phyloP scores from a whole-genome alignment of 2,329 filamentous ascomycete genomes.

The Corinectria fuckeliana region DNA sequence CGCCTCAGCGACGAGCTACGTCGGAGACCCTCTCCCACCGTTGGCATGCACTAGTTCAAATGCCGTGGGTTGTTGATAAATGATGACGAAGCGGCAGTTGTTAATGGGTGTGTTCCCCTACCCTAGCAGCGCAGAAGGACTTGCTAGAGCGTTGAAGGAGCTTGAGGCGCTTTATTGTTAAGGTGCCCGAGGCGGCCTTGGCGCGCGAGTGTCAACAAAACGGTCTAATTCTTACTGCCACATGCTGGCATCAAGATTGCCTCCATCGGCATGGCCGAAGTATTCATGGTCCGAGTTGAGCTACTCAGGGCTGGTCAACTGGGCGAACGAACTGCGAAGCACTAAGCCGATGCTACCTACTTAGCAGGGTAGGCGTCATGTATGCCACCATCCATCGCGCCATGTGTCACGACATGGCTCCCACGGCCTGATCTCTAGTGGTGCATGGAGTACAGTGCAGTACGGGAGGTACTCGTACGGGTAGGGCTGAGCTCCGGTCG shows the following conservation, averaged over 20 bases:
- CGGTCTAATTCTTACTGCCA: not conserved
- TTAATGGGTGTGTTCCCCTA: not conserved
- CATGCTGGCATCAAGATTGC: not conserved
- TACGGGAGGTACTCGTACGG: not conserved
- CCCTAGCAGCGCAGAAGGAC: not conserved
- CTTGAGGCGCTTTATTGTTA: not conserved
- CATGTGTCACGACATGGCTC: conserved; percentile 14
- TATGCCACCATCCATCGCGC: conserved; percentile 2
- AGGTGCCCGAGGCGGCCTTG: not conserved
- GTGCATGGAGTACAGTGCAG: not conserved
- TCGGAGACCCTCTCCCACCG: not conserved
- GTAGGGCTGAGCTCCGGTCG: conserved; percentile 19
- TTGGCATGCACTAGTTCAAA: not conserved
- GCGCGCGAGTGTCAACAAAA: not conserved
- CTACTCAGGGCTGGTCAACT: not conserved
- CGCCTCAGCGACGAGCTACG: not conserved
- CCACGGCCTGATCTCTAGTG: conserved; percentile 10
- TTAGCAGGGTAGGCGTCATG: not conserved
- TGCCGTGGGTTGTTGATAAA: not conserved
- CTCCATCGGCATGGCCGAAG: conserved; percentile 15
- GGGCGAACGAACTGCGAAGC: not conserved
- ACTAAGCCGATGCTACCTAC: not conserved
- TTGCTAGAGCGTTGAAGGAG: too few species aligned
- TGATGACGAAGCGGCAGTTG: not conserved
- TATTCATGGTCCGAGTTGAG: not conserved